Conservation (phyloP, 768 basidiomycete genomes). For the Podaxis mareebaensis region DNA sequence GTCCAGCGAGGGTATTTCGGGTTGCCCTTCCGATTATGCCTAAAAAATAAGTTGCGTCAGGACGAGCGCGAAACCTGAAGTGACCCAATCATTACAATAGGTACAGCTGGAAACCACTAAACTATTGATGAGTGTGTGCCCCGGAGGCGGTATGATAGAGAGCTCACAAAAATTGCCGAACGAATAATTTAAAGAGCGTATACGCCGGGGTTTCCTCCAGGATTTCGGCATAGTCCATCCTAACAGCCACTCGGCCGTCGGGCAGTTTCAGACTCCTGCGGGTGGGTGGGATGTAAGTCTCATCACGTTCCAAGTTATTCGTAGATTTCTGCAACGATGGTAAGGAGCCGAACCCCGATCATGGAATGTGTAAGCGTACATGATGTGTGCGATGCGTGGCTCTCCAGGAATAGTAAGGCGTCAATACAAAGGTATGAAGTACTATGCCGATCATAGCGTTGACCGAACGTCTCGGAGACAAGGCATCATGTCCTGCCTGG, state of each 20-base stretch:
- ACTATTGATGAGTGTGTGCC: not conserved
- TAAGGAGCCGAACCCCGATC: not conserved
- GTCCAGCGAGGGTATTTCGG: slow-evolving; percentile 44
- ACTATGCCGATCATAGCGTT: slow-evolving; percentile 40
- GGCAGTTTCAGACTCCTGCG: slow-evolving; percentile 44
- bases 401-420: slow-evolving; percentile 68
- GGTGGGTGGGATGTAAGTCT: slow-evolving; percentile 64
- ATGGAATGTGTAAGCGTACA: slow-evolving; percentile 40
- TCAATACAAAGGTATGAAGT: slow-evolving; percentile 48
- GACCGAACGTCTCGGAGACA: slow-evolving; percentile 39
- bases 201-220: slow-evolving; percentile 53
- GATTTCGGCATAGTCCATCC: slow-evolving; percentile 44
- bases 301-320: slow-evolving; percentile 65
- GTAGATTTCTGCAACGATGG: slow-evolving; percentile 38
- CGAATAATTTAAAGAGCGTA: slow-evolving; percentile 48
- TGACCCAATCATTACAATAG: slow-evolving; percentile 35
- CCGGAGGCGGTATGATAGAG: not conserved
- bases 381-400: slow-evolving; percentile 64
- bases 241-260: slow-evolving; percentile 38
- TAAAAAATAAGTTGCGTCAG: slow-evolving; percentile 13
- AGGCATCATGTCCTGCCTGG: slow-evolving; percentile 51
- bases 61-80: no score
- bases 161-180: slow-evolving; percentile 50
- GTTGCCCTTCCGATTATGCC: slow-evolving; percentile 49
- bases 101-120: slow-evolving; percentile 46